Evolutionary conservation across 2,329 filamentous ascomycete genomes (phyloP).

Genomic region (Lecanicillium sp.): DNA sequence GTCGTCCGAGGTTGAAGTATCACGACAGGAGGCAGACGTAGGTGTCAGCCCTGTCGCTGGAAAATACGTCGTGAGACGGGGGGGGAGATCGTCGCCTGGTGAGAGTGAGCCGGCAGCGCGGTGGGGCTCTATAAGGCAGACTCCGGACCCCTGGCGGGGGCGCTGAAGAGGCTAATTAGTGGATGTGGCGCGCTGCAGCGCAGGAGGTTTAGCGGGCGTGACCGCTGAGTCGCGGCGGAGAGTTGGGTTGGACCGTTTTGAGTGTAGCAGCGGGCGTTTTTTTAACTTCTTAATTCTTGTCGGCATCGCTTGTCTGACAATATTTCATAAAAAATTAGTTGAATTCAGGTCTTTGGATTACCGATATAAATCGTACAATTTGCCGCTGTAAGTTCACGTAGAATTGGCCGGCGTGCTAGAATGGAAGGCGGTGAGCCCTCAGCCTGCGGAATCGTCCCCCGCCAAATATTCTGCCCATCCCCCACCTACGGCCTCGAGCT

Average conservation of each 20-base stretch:
- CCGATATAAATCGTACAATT: too few relatives aligned
- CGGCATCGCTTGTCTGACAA: too few relatives aligned
- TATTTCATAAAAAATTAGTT: too few relatives aligned
- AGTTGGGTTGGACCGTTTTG: neutral
- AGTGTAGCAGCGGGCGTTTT: too few relatives aligned
- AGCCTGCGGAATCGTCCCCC: slow-evolving; percentile 6
- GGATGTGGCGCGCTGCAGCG: slow-evolving; percentile 1
- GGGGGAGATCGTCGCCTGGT: neutral
- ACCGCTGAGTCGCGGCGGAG: neutral
- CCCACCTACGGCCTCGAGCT: slow-evolving; percentile 20
- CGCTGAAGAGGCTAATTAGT: slow-evolving; percentile 2
- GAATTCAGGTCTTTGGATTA: too few relatives aligned
- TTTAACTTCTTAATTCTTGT: too few relatives aligned
- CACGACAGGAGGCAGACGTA: neutral
- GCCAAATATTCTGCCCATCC: slow-evolving; percentile 22
- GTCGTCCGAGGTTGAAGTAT: too few relatives aligned
- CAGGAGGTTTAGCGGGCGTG: neutral
- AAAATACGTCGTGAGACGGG: neutral
- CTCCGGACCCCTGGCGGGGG: neutral
- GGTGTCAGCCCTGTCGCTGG: neutral
- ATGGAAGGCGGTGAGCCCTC: slow-evolving; percentile 16
- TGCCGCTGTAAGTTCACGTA: too few relatives aligned
- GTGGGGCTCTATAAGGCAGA: slow-evolving; percentile 4
- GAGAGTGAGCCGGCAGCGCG: neutral
- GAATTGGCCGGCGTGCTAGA: too few relatives aligned